Conservation (phyloP, 495 filamentous ascomycete genomes). For the Talaromyces proteolyticus region DNA sequence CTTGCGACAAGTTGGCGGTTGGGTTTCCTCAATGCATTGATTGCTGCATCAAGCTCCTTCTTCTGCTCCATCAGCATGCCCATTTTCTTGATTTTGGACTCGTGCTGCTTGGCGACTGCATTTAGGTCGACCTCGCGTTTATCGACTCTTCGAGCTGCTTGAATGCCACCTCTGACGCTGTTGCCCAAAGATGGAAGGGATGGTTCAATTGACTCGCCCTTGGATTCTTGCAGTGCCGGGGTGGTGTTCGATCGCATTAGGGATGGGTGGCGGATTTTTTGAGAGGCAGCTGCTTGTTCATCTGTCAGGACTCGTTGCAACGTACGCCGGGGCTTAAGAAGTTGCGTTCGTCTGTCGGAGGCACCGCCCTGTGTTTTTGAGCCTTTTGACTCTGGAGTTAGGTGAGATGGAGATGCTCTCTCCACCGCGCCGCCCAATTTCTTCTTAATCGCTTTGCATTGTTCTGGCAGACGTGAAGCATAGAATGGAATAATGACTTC, state of each 20-base stretch:
- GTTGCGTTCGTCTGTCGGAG: slow-evolving; percentile 35
- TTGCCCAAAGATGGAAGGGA: slow-evolving; percentile 25
- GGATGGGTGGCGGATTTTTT: slow-evolving; percentile 40
- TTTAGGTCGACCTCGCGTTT: slow-evolving; percentile 66
- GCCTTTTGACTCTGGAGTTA: slow-evolving; percentile 30
- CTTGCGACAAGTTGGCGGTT: slow-evolving; percentile 74
- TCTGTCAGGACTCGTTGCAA: slow-evolving; percentile 70
- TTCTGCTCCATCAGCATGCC: slow-evolving; percentile 60
- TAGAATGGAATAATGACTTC: slow-evolving; percentile 96
- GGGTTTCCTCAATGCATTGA: slow-evolving; percentile 76
- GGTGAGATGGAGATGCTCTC: slow-evolving; percentile 56
- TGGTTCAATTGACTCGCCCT: slow-evolving; percentile 27
- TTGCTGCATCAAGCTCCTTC: slow-evolving; percentile 77
- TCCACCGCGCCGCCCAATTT: slow-evolving; percentile 77
- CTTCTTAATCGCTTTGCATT: slow-evolving; percentile 71
- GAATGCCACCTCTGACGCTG: slow-evolving; percentile 46
- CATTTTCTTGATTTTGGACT: slow-evolving; percentile 66
- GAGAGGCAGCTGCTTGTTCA: slow-evolving; percentile 47
- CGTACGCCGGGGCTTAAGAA: slow-evolving; percentile 47
- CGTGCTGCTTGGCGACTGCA: slow-evolving; percentile 47
- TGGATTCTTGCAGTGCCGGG: slow-evolving; percentile 29
- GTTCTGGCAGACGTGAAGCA: slow-evolving; percentile 71
- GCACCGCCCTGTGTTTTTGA: slow-evolving; percentile 46
- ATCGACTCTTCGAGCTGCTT: slow-evolving; percentile 53
- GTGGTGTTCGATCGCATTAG: slow-evolving; percentile 67